These are phyloP conservation scores for Amphirosellinia nigrospora DNA, from an alignment of 495 filamentous ascomycete species.

Conservation along the genomic window DNA sequence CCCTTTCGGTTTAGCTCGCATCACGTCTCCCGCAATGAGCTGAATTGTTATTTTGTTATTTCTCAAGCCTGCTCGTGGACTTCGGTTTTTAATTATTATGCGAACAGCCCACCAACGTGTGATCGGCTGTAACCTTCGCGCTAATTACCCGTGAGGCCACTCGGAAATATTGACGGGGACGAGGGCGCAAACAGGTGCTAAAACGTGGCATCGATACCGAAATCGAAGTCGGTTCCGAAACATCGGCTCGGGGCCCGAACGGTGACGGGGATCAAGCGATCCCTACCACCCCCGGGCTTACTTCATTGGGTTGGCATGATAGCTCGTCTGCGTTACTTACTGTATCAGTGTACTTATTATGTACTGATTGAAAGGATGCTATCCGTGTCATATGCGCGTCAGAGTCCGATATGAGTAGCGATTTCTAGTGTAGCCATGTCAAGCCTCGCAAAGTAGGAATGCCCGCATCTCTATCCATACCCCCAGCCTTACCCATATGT, in stretches of 20 bases:
- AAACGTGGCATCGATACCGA: neutral
- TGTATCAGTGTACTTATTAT: neutral
- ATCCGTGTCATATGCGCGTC: neutral
- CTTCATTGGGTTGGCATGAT: too few relatives aligned
- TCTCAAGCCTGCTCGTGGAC: too few relatives aligned
- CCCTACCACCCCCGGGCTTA: too few relatives aligned
- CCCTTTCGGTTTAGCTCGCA: neutral
- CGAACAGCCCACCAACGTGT: too few relatives aligned
- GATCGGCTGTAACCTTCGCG: too few relatives aligned
- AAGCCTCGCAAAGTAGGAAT: neutral
- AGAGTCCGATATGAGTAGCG: slow-evolving; percentile 13
- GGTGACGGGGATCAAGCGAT: neutral
- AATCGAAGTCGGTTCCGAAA: neutral
- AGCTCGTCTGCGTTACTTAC: too few relatives aligned
- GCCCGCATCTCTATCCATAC: neutral
- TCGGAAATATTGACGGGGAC: neutral
- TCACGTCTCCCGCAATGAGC: too few relatives aligned
- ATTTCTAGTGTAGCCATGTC: slow-evolving; percentile 20
- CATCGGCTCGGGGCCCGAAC: slow-evolving; percentile 1
- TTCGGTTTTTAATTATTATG: too few relatives aligned
- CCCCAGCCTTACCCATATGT: neutral
- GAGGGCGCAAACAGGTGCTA: neutral
- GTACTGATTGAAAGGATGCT: neutral
- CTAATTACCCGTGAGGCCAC: neutral
- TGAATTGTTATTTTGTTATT: too few relatives aligned